These are phyloP conservation scores for Colletotrichum sp. DNA, from an alignment of 2,329 filamentous ascomycete genomes.

Conservation along the genomic window DNA sequence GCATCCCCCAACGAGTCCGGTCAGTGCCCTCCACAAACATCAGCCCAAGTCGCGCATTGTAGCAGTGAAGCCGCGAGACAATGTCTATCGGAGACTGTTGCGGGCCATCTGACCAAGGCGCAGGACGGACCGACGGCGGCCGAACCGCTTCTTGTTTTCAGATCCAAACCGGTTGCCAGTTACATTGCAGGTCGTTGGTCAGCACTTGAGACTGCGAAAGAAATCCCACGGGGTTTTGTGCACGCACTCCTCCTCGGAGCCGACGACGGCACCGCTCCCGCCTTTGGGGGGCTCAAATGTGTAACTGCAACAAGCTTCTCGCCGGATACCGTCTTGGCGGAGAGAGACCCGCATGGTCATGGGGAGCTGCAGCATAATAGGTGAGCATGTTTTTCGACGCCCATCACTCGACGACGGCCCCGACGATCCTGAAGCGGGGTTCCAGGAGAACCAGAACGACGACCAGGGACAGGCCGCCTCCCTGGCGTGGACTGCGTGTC, in stretches of 20 bases:
- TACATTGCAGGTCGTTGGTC: not conserved
- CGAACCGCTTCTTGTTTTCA: not conserved
- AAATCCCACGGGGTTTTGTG: not conserved
- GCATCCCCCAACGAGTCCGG: not conserved
- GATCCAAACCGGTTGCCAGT: not conserved
- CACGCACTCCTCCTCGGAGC: not conserved
- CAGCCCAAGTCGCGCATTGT: not conserved
- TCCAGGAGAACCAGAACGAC: not conserved
- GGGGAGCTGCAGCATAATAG: not conserved
- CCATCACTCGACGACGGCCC: not conserved
- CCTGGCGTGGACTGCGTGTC: not conserved
- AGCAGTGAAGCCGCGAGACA: not conserved
- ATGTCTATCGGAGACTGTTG: not conserved
- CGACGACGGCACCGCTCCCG: not conserved
- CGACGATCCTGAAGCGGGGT: not conserved
- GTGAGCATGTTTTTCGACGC: not conserved
- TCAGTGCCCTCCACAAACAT: not conserved
- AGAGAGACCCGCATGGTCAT: not conserved
- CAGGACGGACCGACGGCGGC: not conserved
- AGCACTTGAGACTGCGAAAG: not conserved
- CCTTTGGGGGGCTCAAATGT: not conserved
- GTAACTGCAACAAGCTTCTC: not conserved
- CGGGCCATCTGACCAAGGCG: not conserved
- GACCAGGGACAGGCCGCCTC: not conserved
- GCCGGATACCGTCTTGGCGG: slow-evolving; percentile 12